phyloP scores from a whole-genome alignment of 2,329 filamentous ascomycete genomes.

The Penicillium oxalicum region DNA sequence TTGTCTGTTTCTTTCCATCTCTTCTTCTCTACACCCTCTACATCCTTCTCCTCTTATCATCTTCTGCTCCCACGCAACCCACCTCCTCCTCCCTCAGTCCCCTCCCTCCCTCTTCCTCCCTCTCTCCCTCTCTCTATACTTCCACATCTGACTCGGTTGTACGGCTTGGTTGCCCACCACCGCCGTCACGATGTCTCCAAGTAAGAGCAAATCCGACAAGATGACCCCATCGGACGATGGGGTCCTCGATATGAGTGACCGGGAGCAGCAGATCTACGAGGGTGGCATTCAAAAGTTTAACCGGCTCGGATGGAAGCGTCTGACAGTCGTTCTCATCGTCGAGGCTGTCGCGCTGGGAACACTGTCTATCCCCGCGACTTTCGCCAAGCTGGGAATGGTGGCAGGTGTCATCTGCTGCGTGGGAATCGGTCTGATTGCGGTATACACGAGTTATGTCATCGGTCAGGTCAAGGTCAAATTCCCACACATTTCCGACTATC shows the following conservation, averaged over 20 bases:
- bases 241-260: conserved; percentile 1
- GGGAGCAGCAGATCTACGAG: conserved; percentile 3
- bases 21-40: too few species aligned
- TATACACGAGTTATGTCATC: conserved; percentile 2
- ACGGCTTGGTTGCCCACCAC: not conserved
- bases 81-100: too few species aligned
- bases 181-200: not conserved
- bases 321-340: conserved; percentile 1
- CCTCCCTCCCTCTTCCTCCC: not conserved
- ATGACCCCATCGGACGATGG: conserved; percentile 1
- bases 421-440: not conserved
- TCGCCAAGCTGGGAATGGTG: conserved; percentile 2
- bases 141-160: not conserved
- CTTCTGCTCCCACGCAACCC: too few species aligned
- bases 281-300: conserved; percentile 3
- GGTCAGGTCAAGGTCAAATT: conserved; percentile 4
- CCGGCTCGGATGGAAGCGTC: conserved; percentile 2
- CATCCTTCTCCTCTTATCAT: too few species aligned
- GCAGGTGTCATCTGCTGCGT: conserved; percentile 3
- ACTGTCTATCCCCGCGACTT: conserved; percentile 1
- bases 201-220: conserved; percentile 2
- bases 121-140: not conserved
- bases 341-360: conserved; percentile 2
- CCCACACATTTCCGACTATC: conserved; percentile 1
- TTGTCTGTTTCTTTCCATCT: too few species aligned